These are phyloP conservation scores for Mucor racemosus DNA, from an alignment of 371 early-diverging fungal species.

Conservation along the genomic window DNA sequence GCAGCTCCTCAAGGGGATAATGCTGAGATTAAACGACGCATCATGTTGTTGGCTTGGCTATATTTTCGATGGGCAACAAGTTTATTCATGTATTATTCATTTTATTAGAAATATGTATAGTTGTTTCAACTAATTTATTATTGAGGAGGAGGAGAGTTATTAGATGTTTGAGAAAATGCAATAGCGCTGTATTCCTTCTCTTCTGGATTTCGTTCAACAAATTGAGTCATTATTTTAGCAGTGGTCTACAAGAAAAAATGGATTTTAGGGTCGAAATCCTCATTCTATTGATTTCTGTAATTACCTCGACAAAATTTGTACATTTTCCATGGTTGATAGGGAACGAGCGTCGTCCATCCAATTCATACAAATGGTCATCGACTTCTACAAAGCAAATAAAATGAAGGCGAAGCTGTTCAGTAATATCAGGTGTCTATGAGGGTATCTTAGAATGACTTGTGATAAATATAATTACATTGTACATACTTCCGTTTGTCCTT, in stretches of 20 bases:
- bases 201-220: slow-evolving; percentile 76
- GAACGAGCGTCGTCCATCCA: slow-evolving; percentile 81
- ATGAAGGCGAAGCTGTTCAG: slow-evolving; percentile 79
- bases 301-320: slow-evolving; percentile 61
- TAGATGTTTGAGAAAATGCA: slow-evolving; percentile 43
- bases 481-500: slow-evolving; percentile 75
- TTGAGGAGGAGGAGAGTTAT: background rate
- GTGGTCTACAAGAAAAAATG: slow-evolving; percentile 48
- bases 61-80: background rate
- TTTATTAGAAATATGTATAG: background rate
- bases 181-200: slow-evolving; percentile 71
- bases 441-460: background rate
- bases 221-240: slow-evolving; percentile 66
- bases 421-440: slow-evolving; percentile 64
- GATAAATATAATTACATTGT: background rate
- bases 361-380: slow-evolving; percentile 82
- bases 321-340: slow-evolving; percentile 86
- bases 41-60: background rate
- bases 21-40: slow-evolving; percentile 1
- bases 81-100: background rate
- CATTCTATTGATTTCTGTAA: background rate
- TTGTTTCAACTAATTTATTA: background rate
- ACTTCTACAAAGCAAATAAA: slow-evolving; percentile 81
- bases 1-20: background rate
- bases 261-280: background rate